Conservation (phyloP, 139 green algal genomes). For the Chlorella sp. region DNA sequence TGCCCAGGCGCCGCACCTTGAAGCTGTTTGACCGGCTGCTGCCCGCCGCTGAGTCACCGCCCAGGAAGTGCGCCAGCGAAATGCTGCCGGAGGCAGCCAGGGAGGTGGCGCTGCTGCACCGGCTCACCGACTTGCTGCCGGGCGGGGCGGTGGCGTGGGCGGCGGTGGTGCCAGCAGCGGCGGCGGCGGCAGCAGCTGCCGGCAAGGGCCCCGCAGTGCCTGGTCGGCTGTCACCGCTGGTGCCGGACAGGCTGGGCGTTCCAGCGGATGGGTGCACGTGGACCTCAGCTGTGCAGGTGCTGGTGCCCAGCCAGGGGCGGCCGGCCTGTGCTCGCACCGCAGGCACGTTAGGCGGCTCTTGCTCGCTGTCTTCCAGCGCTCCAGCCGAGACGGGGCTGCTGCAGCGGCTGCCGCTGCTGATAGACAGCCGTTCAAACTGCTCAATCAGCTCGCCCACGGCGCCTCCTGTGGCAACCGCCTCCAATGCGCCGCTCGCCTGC, state of each 20-base stretch:
- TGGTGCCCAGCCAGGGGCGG: background rate
- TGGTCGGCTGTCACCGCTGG: background rate
- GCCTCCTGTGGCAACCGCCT: no score
- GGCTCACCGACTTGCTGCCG: background rate
- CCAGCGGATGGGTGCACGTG: background rate
- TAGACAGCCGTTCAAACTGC: background rate
- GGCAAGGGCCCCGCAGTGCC: background rate
- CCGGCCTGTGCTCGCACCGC: background rate
- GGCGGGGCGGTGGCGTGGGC: background rate
- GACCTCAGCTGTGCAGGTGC: background rate
- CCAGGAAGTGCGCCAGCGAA: conserved; percentile 7
- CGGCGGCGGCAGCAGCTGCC: background rate
- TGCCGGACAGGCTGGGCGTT: background rate
- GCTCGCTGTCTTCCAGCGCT: background rate
- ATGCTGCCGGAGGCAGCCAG: conserved; percentile 17
- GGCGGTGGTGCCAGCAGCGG: background rate
- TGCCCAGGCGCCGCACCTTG: background rate
- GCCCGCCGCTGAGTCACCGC: background rate
- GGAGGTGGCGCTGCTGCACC: background rate
- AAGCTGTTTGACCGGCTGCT: background rate
- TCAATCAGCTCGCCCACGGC: background rate
- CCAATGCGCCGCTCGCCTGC: background rate
- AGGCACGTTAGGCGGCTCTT: background rate
- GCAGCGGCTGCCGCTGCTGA: background rate
- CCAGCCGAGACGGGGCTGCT: background rate